Conservation (phyloP, 1,284 basidiomycete genomes). For the Apiotrichum domesticum region DNA sequence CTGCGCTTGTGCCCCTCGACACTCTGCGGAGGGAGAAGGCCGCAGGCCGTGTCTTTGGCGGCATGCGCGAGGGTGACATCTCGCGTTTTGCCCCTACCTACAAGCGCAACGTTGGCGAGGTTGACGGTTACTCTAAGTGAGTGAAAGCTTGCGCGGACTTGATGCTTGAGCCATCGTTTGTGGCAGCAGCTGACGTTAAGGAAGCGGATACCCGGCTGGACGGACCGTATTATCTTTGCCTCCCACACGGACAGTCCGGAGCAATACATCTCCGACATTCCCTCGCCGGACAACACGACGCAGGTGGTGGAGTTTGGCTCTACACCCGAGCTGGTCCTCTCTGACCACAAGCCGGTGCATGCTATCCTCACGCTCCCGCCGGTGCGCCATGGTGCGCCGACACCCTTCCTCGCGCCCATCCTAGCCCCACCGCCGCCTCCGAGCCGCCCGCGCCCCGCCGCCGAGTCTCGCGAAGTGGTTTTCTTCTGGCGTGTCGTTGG, state of each 20-base stretch:
- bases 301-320: constrained; percentile 34
- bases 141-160: constrained; percentile 19
- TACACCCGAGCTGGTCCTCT: constrained; percentile 38
- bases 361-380: constrained; percentile 35
- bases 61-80: constrained; percentile 73
- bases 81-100: constrained; percentile 81
- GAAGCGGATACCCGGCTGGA: constrained; percentile 85
- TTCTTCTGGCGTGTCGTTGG: constrained; percentile 27
- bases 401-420: constrained; percentile 31
- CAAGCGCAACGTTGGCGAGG: constrained; percentile 72
- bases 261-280: constrained; percentile 23
- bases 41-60: constrained; percentile 61
- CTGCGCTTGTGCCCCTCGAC: constrained; percentile 66
- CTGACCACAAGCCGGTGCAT: constrained; percentile 48
- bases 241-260: constrained; percentile 58
- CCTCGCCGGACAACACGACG: constrained; percentile 25
- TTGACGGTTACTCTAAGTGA: constrained; percentile 67
- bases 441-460: constrained; percentile 20
- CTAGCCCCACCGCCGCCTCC: constrained; percentile 28
- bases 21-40: constrained; percentile 63
- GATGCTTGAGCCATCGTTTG: too few species aligned
- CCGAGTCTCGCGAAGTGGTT: constrained; percentile 21
- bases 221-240: constrained; percentile 84
- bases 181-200: constrained; percentile 33
- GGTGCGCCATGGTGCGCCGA: constrained; percentile 20